Base-by-base conservation (phyloP, 2,329 filamentous ascomycete species). In the Fusarium sp. region DNA sequence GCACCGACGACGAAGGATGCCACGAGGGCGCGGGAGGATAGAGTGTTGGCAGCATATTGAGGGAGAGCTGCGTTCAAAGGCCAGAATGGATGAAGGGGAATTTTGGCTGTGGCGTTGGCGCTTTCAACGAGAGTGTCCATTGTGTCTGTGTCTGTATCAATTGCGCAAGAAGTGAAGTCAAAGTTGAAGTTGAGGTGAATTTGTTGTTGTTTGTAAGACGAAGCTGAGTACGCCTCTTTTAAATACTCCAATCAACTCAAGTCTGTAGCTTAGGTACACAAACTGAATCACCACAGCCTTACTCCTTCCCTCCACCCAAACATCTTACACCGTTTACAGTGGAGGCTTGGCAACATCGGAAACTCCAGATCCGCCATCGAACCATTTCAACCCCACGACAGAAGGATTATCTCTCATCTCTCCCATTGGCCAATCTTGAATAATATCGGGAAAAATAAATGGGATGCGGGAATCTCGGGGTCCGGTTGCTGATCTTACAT, bases 11-110 rank as follows among this genome's bases (percentile, higher is more conserved):
- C 85, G 75, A 95, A 94, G 61, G 85, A 84, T 41, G 82, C 80
- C 16, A 94, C 85, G 12, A 95, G 86, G 10, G 86, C 83, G 2
- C 86, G 78, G 10, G 92, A 87, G 51, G 86, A 84, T 78, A 87
- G 86, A 66, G 90, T 87, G 79, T 95, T 95, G 75, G 90, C 87
- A 47, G 90, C 82, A 81, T 93, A 95, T 68, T 85, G 87, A 6
- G 86, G 82, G 65, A 95, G 88, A 24, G 85, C 82, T 41, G 90
- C 87, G 59, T 90, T 88, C 28, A 91, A 78, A 10, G 93, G 93
- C 78, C 92, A 94, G 83, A 93, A 95, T 2, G 92, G 92, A 79
- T 95, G 91, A 24, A 55, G 41, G 11, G 76, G 72, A 0, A 45
- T 30, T n/a, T 58, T 62, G 6, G 30, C 56, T 6, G 73, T 73